Conservation (phyloP, 108 stramenopile species). For the Fistulifera solaris region DNA sequence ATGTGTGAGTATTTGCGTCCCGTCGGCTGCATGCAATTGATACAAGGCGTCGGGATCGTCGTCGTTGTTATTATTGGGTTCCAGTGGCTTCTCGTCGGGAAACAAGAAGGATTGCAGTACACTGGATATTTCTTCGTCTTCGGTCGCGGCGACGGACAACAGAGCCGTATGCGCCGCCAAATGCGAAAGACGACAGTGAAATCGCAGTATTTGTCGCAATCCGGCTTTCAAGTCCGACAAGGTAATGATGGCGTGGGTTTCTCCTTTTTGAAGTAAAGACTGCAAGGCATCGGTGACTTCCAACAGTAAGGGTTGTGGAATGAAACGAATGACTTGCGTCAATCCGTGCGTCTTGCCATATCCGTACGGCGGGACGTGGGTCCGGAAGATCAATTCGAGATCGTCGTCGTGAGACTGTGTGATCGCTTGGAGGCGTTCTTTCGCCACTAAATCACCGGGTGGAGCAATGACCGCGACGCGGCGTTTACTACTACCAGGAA, state of each 20-base stretch:
- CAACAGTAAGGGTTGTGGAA: conserved; percentile 41
- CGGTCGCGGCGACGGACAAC: conserved; percentile 42
- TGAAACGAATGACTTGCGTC: conserved; percentile 62
- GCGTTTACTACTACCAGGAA: conserved; percentile 14
- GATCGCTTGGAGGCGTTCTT: conserved; percentile 12
- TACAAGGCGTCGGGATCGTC: background rate
- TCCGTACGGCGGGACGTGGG: conserved; percentile 80
- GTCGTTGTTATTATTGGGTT: conserved; percentile 1
- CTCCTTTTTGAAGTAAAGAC: background rate
- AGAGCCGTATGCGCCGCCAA: conserved; percentile 83
- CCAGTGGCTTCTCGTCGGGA: conserved; percentile 14
- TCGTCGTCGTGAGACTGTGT: conserved; percentile 8
- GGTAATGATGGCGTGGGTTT: conserved; percentile 4
- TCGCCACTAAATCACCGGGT: conserved; percentile 29
- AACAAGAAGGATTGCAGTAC: conserved; percentile 26
- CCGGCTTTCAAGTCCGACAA: conserved; percentile 33
- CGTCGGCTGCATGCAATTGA: background rate
- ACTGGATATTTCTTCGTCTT: conserved; percentile 17
- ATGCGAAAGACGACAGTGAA: conserved; percentile 78
- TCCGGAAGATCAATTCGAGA: conserved; percentile 23
- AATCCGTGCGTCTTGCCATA: conserved; percentile 86
- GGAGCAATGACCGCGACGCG: conserved; percentile 36
- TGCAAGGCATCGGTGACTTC: conserved; percentile 32
- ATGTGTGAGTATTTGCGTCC: background rate
- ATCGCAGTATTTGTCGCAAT: conserved; percentile 62